These are phyloP conservation scores for Panicum miliaceum DNA, from an alignment of 176 grass and related monocot species.

Conservation along the genomic window DNA sequence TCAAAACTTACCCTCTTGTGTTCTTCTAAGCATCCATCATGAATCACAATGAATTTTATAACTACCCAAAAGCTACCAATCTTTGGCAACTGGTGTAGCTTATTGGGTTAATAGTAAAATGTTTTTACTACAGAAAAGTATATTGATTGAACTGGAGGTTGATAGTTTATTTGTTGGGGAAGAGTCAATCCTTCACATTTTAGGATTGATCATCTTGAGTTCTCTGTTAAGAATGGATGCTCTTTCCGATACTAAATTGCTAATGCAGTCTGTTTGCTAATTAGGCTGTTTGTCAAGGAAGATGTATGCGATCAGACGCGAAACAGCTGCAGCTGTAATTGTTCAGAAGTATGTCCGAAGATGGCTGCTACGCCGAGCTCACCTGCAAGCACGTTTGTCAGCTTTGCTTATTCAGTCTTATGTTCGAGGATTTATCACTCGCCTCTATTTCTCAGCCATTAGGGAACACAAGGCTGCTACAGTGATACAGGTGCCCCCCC, in stretches of 20 bases:
- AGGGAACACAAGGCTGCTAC: conserved; percentile 74
- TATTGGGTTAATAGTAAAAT: not conserved
- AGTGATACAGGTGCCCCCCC: conserved; percentile 67
- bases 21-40: conserved; percentile 21
- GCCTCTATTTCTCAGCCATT: conserved; percentile 59
- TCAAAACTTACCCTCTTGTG: not conserved
- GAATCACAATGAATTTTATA: not conserved
- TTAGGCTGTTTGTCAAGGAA: conserved; percentile 79
- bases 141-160: no score
- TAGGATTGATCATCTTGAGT: no score
- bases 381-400: conserved; percentile 59
- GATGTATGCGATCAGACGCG: conserved; percentile 66
- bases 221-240: not conserved
- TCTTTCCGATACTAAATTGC: conserved; percentile 3
- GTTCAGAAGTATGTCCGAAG: conserved; percentile 83
- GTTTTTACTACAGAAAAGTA: no score
- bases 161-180: no score
- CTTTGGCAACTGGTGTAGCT: not conserved
- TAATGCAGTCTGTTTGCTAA: conserved; percentile 29
- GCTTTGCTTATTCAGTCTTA: conserved; percentile 78
- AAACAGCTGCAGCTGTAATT: conserved; percentile 60
- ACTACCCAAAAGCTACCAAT: not conserved
- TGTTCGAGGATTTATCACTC: conserved; percentile 64
- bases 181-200: no score
- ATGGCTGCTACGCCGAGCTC: conserved; percentile 54